These are phyloP conservation scores for Torulaspora indica DNA, from an alignment of 805 yeast species.

Conservation along the genomic window DNA sequence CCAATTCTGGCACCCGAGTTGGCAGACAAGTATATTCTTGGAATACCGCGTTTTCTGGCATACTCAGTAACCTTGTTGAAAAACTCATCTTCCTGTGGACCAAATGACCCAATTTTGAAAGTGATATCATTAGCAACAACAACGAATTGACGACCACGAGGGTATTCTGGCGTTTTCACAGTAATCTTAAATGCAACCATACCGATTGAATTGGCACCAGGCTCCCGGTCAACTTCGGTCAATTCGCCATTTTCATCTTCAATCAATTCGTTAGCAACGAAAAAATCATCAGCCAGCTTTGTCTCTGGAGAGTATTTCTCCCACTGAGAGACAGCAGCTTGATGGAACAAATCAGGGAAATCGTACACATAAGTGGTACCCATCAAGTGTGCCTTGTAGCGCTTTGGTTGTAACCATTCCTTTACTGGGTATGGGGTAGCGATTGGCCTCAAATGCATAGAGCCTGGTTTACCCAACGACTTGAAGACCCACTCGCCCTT, in stretches of 20 bases:
- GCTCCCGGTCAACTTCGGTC: slow-evolving; percentile 88
- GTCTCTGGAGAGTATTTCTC: slow-evolving; percentile 52
- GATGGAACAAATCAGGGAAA: slow-evolving; percentile 97
- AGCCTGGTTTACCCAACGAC: slow-evolving; percentile 89
- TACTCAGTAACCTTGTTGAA: slow-evolving; percentile 89
- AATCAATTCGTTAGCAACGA: slow-evolving; percentile 76
- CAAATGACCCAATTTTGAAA: slow-evolving; percentile 96
- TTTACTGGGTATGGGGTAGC: slow-evolving; percentile 96
- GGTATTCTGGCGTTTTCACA: slow-evolving; percentile 94
- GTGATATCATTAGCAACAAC: slow-evolving; percentile 97
- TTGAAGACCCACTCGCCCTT: slow-evolving; percentile 97
- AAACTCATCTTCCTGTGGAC: slow-evolving; percentile 91
- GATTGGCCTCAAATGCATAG: slow-evolving; percentile 95
- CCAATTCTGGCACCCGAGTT: slow-evolving; percentile 99
- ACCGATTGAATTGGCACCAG: slow-evolving; percentile 93
- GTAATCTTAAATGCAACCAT: slow-evolving; percentile 94
- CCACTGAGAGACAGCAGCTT: slow-evolving; percentile 86
- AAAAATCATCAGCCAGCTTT: slow-evolving; percentile 59
- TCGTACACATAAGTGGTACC: slow-evolving; percentile 98
- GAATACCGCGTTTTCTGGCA: slow-evolving; percentile 87
- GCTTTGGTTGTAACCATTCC: slow-evolving; percentile 96
- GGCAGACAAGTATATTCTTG: slow-evolving; percentile 92
- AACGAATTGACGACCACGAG: slow-evolving; percentile 89
- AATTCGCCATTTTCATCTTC: slow-evolving; percentile 70
- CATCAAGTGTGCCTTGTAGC: slow-evolving; percentile 96